These are phyloP conservation scores for Saccharomycopsis capsularis DNA, from an alignment of 805 yeast genomes.

Conservation along the genomic window DNA sequence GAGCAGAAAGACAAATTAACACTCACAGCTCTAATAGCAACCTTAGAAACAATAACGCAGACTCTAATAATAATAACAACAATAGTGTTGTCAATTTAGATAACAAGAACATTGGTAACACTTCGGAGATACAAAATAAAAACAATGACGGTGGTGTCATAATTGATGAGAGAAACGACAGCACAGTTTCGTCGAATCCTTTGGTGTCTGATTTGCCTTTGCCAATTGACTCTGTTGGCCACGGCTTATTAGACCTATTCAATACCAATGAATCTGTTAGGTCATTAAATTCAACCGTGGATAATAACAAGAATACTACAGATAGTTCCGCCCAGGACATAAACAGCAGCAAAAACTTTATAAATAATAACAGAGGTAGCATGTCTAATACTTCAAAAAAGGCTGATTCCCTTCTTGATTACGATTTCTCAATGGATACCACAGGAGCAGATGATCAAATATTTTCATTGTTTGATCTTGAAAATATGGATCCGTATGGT, in stretches of 20 bases:
- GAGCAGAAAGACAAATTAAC: too few relatives aligned
- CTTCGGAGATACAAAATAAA: not conserved
- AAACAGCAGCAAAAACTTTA: not conserved
- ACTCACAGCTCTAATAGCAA: not conserved
- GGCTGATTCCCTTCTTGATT: not conserved
- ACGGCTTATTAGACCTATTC: constrained; percentile 17
- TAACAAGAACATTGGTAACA: not conserved
- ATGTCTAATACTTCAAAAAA: not conserved
- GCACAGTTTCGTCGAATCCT: not conserved
- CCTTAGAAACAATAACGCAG: not conserved
- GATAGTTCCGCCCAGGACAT: not conserved
- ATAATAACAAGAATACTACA: not conserved
- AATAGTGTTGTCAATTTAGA: not conserved
- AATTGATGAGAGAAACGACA: not conserved
- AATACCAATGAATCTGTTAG: not conserved
- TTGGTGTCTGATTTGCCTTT: constrained; percentile 2
- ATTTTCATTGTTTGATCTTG: not conserved
- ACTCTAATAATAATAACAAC: not conserved
- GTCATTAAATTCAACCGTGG: not conserved
- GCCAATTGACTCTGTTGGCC: constrained; percentile 11
- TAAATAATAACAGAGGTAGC: not conserved
- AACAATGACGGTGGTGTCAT: not conserved
- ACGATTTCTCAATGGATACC: not conserved
- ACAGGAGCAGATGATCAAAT: not conserved
- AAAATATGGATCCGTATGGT: not conserved